Evolutionary conservation across 306 rosid genomes (phyloP), one percentile per base, ranked within the genome.

Genomic region (Hippophae tibetana): DNA sequence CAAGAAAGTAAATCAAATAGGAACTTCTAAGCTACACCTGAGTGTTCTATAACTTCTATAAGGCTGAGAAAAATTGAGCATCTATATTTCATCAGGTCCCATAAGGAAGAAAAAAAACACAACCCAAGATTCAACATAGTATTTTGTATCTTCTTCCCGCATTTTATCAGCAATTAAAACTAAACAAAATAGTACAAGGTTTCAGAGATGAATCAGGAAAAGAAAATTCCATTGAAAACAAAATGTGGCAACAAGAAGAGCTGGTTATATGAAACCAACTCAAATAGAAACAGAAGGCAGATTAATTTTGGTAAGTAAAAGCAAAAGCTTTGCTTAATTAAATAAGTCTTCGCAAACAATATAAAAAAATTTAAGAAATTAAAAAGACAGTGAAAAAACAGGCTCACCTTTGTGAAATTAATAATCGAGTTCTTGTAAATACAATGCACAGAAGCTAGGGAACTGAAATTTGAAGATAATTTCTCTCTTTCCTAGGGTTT

Each of bases 391-490:
- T 49, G 53, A 31, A 31, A 31, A 31, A 31, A 31, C 38, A 31
- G 38, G 0, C 38, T 31, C 47, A 85, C 92, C 92, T 76, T 72
- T 64, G 74, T 43, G 57, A 76, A 72, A 59, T 66, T 71, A 75
- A 68, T 76, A 79, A 75, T 77, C 86, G 73, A 84, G 89, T 84
- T 87, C 86, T 80, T 74, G 58, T 63, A 79, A 79, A 79, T 69
- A 81, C 63, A 79, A 75, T 66, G 76, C 64, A 46, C 63, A 58
- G 57, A 75, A 76, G 68, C 38, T 31, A 69, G 42, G 31, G 47
- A 40, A 42, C 42, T 64, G 76, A 81, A 69, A 69, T 69, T 62
- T 13, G 3, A 54, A 77, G 77, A 72, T 65, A 70, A 56, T 13
- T 64, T 41, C 53, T 52, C 59, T 63, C 57, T 53, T 51, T 58